Base-by-base conservation (phyloP, 768 basidiomycete species). In the Hortiboletus campestris region DNA sequence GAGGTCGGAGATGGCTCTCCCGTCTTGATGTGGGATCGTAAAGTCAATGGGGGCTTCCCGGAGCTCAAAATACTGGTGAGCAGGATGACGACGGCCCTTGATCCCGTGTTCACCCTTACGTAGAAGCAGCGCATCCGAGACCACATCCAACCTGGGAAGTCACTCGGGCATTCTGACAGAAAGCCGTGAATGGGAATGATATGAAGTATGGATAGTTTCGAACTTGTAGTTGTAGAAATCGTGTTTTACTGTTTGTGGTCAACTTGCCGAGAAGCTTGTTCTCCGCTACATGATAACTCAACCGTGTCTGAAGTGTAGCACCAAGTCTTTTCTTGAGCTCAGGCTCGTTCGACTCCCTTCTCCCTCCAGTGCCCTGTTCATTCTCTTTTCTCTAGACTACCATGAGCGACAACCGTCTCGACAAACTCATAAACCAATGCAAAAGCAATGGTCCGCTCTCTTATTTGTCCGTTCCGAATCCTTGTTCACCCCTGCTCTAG, bases 81-180 rank as follows among this genome's bases (percentile, higher is more conserved):
- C 75, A 17, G 31, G 17, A 43, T 22, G 22, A 39, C 41, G 47
- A 43, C 46, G 9, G 38, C 32, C 29, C 51, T 22, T 46, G 53
- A 35, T 44, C 38, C 55, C 47, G 42, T 57, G 54, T 25, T 55
- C 36, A 55, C 20, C 34, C 34, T 42, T 46, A 17, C 45, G 36
- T 71, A 96, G 89, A 98, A 98, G 73, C 95, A 96, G 67, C 81
- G 88, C 46, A 83, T 97, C 60, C 81, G 95, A 36, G 91, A 97
- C 72, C 69, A 80, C 28, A 72, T 97, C 29, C 86, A 93, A 66
- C 95, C 95, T 31, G 87, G 81, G 42, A 83, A 83, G 66, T 85
- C 85, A 12, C 73, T 98, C 9, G 95, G 95, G 1, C 95, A 98
- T 70, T 96, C 94, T 19, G 95, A 97, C 72, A 83, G 75, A 65